Conservation (phyloP, 73 alveolate genomes). For the Stentor coeruleus region DNA sequence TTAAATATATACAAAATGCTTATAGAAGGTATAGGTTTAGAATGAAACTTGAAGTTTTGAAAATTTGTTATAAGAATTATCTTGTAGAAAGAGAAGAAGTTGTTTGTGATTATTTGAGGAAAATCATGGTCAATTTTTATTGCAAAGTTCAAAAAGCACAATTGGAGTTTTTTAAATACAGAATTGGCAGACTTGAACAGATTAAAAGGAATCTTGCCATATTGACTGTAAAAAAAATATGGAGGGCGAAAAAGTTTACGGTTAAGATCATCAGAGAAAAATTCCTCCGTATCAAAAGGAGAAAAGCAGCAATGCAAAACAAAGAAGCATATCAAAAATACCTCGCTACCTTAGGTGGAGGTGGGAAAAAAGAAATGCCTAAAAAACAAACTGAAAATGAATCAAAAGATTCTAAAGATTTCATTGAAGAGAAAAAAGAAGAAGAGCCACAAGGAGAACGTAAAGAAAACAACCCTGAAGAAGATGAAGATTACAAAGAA, state of each 20-base stretch:
- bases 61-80: background rate
- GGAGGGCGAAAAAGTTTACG: background rate
- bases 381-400: background rate
- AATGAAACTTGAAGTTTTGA: background rate
- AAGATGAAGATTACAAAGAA: background rate
- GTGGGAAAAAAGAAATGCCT: background rate
- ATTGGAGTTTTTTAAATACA: background rate
- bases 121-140: background rate
- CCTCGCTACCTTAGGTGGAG: background rate
- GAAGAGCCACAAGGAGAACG: background rate
- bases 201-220: background rate
- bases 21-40: background rate
- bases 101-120: background rate
- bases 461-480: background rate
- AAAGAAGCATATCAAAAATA: conserved; percentile 20
- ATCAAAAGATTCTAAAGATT: background rate
- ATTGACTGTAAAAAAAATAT: background rate
- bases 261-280: conserved; percentile 1
- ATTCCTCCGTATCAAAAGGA: background rate
- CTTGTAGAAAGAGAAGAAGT: background rate
- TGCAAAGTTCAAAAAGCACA: background rate
- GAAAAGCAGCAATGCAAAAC: conserved; percentile 20
- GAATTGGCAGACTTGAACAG: background rate
- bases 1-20: background rate
- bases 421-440: conserved; percentile 6